phyloP scores from a whole-genome alignment of 2,329 filamentous ascomycete genomes.

The Plectosphaerella sp. region DNA sequence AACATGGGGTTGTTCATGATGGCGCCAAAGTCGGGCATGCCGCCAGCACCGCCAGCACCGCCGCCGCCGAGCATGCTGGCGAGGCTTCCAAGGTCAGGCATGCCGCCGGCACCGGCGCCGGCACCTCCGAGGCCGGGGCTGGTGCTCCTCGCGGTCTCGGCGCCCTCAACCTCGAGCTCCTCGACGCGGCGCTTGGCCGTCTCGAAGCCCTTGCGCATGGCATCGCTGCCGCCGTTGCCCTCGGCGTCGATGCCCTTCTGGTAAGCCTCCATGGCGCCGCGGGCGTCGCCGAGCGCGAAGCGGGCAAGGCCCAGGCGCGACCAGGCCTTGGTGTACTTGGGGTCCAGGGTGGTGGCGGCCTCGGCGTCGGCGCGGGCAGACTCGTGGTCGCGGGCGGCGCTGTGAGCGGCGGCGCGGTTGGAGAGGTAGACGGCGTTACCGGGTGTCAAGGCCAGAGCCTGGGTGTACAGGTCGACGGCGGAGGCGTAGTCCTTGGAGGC shows the following conservation, averaged over 20 bases:
- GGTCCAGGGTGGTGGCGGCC: slow-evolving; percentile 81
- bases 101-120: slow-evolving; percentile 53
- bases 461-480: slow-evolving; percentile 83
- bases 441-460: slow-evolving; percentile 77
- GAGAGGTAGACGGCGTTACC: slow-evolving; percentile 94
- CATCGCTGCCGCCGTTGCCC: slow-evolving; percentile 88
- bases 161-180: slow-evolving; percentile 61
- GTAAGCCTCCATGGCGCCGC: slow-evolving; percentile 93
- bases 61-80: slow-evolving; percentile 70
- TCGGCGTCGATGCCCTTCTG: slow-evolving; percentile 88
- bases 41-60: slow-evolving; percentile 59
- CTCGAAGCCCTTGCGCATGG: slow-evolving; percentile 96
- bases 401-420: slow-evolving; percentile 93
- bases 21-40: slow-evolving; percentile 81
- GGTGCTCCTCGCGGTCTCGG: slow-evolving; percentile 31
- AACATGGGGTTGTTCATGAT: slow-evolving; percentile 99
- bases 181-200: slow-evolving; percentile 85
- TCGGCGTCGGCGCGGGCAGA: slow-evolving; percentile 85
- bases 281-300: slow-evolving; percentile 86
- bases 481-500: slow-evolving; percentile 80
- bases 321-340: slow-evolving; percentile 96
- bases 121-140: slow-evolving; percentile 24
- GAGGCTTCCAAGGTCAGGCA: slow-evolving; percentile 67
- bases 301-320: slow-evolving; percentile 85
- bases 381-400: slow-evolving; percentile 76